Evolutionary conservation across 768 basidiomycete species (phyloP).

Genomic region (Russula sp.): DNA sequence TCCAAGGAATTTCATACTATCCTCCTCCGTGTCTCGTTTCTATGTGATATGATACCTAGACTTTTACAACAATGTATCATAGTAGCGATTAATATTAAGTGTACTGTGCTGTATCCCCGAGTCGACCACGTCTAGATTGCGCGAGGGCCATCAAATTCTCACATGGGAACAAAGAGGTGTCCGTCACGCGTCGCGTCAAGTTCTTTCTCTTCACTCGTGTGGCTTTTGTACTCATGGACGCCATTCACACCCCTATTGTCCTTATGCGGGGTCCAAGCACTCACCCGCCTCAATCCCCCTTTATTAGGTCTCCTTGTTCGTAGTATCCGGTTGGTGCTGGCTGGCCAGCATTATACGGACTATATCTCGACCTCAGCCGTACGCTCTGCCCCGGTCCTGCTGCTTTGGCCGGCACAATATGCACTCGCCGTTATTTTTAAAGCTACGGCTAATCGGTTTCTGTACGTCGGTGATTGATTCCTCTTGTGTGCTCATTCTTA

Average conservation of each 20-base stretch:
- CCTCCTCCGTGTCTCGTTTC: constrained; percentile 4
- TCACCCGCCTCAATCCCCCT: background rate
- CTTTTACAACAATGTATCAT: constrained; percentile 18
- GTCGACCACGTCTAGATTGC: no score
- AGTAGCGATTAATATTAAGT: constrained; percentile 11
- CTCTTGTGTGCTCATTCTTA: constrained; percentile 6
- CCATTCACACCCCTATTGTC: constrained; percentile 13
- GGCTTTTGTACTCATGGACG: background rate
- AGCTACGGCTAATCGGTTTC: constrained; percentile 33
- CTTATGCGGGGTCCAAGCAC: constrained; percentile 7
- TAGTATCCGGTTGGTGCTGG: constrained; percentile 19
- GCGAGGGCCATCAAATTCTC: constrained; percentile 5
- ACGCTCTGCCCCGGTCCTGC: background rate
- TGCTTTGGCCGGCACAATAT: constrained; percentile 19
- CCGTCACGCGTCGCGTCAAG: no score
- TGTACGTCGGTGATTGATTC: constrained; percentile 28
- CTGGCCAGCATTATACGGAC: constrained; percentile 23
- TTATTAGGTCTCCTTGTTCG: constrained; percentile 5
- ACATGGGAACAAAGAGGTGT: constrained; percentile 3
- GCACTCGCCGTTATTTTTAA: constrained; percentile 33
- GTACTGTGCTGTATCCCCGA: background rate
- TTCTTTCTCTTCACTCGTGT: background rate
- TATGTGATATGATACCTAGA: constrained; percentile 8
- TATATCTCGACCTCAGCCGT: background rate
- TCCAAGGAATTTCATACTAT: background rate